phyloP scores from a whole-genome alignment of 768 basidiomycete genomes.

The Hebeloma cylindrosporum region DNA sequence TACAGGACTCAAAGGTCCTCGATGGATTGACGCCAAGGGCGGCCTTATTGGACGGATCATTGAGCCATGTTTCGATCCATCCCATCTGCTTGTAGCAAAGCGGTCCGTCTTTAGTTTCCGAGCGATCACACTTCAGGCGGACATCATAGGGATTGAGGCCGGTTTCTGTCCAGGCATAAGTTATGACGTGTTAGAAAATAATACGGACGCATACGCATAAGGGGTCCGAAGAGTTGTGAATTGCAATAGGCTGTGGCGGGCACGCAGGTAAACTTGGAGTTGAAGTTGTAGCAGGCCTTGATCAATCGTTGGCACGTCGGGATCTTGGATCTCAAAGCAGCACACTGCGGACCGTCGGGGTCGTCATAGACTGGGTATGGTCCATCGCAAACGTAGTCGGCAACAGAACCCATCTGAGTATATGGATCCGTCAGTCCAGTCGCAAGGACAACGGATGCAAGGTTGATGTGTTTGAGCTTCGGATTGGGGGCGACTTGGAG shows the following conservation, averaged over 20 bases:
- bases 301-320: conserved; percentile 75
- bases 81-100: conserved; percentile 78
- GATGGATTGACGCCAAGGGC: conserved; percentile 70
- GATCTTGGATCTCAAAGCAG: conserved; percentile 58
- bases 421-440: conserved; percentile 87
- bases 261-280: conserved; percentile 63
- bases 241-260: conserved; percentile 82
- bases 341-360: conserved; percentile 65
- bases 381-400: conserved; percentile 81
- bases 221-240: conserved; percentile 65
- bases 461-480: conserved; percentile 69
- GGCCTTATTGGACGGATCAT: conserved; percentile 72
- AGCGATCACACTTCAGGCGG: conserved; percentile 68
- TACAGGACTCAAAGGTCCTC: conserved; percentile 68
- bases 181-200: background rate
- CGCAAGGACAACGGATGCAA: conserved; percentile 81
- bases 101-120: conserved; percentile 54
- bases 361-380: conserved; percentile 81
- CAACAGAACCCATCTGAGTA: conserved; percentile 65
- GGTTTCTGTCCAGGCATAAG: conserved; percentile 45
- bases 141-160: conserved; percentile 91
- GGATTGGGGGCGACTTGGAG: conserved; percentile 44
- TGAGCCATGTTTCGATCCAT: conserved; percentile 91
- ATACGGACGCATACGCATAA: conserved; percentile 56
- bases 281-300: conserved; percentile 64